phyloP scores from a whole-genome alignment of 2,329 filamentous ascomycete genomes.

The Cryphonectria japonica region DNA sequence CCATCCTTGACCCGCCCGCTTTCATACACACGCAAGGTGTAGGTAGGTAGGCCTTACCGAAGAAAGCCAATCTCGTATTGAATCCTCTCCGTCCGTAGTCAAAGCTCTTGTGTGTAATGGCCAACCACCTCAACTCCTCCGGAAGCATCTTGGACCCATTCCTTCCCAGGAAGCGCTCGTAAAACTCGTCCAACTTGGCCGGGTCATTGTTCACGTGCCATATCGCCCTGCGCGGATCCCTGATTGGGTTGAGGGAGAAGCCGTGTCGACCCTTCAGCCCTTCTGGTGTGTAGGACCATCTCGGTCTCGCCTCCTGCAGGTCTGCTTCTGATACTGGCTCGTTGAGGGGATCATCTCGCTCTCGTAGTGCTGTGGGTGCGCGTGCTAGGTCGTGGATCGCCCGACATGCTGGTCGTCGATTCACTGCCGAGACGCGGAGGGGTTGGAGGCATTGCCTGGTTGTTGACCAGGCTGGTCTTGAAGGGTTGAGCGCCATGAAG shows the following conservation, averaged over 20 bases:
- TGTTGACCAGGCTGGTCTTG: constrained; percentile 39
- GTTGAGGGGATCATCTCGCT: constrained; percentile 27
- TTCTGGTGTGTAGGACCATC: constrained; percentile 73
- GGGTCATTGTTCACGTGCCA: constrained; percentile 80
- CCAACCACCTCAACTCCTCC: constrained; percentile 95
- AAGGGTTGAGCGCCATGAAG: constrained; percentile 41
- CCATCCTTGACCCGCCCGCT: not conserved
- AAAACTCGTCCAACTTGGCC: constrained; percentile 73
- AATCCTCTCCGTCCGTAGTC: constrained; percentile 93
- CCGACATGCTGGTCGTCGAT: constrained; percentile 22
- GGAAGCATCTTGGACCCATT: constrained; percentile 74
- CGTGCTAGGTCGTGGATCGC: constrained; percentile 22
- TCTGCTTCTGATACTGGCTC: constrained; percentile 25
- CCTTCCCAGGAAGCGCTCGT: constrained; percentile 73
- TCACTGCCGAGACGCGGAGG: constrained; percentile 32
- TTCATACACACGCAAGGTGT: too few relatives aligned
- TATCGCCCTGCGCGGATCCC: constrained; percentile 53
- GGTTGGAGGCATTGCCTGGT: constrained; percentile 40
- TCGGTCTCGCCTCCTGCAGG: constrained; percentile 45
- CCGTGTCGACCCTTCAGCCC: constrained; percentile 65
- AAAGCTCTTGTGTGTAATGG: constrained; percentile 97
- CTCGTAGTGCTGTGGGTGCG: constrained; percentile 21
- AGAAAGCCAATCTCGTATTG: constrained; percentile 89
- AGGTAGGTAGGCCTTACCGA: constrained; percentile 61
- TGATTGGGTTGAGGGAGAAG: constrained; percentile 64